Conservation (phyloP, 2,329 filamentous ascomycete species). For the Colletotrichum higginsianum region DNA sequence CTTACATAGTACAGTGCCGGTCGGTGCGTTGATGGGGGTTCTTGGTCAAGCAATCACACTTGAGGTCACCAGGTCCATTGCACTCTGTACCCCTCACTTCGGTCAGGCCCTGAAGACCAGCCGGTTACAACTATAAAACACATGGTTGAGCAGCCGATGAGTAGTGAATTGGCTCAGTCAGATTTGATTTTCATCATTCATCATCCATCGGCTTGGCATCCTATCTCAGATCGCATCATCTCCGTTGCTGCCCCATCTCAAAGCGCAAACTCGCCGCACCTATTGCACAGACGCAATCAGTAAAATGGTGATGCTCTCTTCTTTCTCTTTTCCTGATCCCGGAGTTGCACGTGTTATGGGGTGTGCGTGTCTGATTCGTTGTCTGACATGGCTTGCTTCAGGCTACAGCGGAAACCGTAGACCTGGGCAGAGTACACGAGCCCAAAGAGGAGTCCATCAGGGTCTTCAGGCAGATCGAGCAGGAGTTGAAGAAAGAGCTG, state of each 20-base stretch:
- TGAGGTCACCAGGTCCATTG: neutral
- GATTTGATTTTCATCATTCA: neutral
- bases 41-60: neutral
- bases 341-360: neutral
- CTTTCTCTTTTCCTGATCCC: neutral
- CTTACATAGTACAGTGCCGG: neutral
- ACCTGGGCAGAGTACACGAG: constrained; percentile 63
- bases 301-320: neutral
- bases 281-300: neutral
- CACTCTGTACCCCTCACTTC: neutral
- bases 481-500: constrained; percentile 66
- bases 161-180: neutral
- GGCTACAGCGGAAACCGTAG: constrained; percentile 68
- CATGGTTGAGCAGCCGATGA: neutral
- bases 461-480: constrained; percentile 64
- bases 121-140: neutral
- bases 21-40: neutral
- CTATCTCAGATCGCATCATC: neutral
- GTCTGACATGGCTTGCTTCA: constrained; percentile 43
- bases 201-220: neutral
- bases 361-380: neutral
- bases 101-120: neutral
- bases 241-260: neutral
- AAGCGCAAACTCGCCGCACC: no score
- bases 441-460: constrained; percentile 66